phyloP scores from a whole-genome alignment of 1,139 yeast species.

The Debaryomyces fabryi region DNA sequence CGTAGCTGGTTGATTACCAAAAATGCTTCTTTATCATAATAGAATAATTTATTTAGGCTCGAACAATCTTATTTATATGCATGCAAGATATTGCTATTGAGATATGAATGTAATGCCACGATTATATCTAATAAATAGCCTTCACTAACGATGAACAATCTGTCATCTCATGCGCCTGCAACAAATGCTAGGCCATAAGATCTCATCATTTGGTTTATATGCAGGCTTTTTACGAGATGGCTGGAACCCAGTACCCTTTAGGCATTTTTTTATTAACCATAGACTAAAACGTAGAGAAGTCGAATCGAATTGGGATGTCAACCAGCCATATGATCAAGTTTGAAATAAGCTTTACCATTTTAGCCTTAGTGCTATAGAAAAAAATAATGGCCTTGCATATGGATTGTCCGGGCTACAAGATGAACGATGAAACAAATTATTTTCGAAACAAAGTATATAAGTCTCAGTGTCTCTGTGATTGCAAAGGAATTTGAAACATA shows the following conservation, averaged over 20 bases:
- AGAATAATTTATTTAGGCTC: background rate
- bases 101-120: background rate
- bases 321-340: background rate
- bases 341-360: background rate
- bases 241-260: conserved; percentile 3
- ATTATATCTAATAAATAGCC: background rate
- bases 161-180: background rate
- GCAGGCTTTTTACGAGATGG: conserved; percentile 6
- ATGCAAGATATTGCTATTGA: background rate
- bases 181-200: background rate
- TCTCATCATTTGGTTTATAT: background rate
- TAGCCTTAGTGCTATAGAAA: background rate
- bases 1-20: background rate
- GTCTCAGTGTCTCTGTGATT: background rate
- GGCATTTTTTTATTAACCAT: background rate
- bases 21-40: background rate
- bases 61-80: background rate
- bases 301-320: background rate
- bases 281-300: background rate
- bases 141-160: background rate
- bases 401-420: background rate
- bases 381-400: background rate
- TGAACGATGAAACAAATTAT: background rate
- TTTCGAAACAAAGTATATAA: background rate
- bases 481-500: conserved; percentile 2